These are phyloP conservation scores for Populus nigra DNA, from an alignment of 345 rosid species.

Conservation along the genomic window DNA sequence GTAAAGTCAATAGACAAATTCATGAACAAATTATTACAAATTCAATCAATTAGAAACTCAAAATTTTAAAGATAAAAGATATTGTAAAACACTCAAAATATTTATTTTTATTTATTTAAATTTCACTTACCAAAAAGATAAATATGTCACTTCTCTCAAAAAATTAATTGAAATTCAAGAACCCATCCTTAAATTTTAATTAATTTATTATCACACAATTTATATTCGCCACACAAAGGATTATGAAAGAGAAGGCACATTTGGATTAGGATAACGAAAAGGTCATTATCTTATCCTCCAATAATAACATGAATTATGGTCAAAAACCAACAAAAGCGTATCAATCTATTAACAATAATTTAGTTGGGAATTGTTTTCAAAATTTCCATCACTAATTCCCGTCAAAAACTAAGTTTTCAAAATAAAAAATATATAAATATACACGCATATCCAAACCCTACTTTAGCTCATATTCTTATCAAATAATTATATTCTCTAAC, in stretches of 20 bases:
- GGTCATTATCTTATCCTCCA: conserved; percentile 5
- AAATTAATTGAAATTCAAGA: neutral
- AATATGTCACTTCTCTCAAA: neutral
- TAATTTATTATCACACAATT: neutral
- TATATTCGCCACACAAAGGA: neutral
- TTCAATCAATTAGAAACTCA: too few relatives aligned
- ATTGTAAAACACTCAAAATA: too few relatives aligned
- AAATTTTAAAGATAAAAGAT: too few relatives aligned
- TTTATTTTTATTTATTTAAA: too few relatives aligned
- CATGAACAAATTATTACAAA: too few relatives aligned
- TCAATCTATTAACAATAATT: neutral
- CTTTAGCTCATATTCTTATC: too few relatives aligned
- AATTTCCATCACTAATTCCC: neutral
- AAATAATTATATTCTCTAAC: too few relatives aligned
- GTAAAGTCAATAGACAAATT: too few relatives aligned
- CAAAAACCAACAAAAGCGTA: neutral
- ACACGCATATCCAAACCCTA: too few relatives aligned
- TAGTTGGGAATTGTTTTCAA: neutral
- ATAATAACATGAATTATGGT: neutral
- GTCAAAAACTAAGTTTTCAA: neutral
- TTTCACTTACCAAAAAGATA: too few relatives aligned
- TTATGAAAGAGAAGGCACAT: neutral
- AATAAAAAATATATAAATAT: too few relatives aligned
- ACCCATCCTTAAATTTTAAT: too few relatives aligned
- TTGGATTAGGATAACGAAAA: neutral